Conservation (phyloP, 2,329 filamentous ascomycete species). For the Fusarium vanettenii region DNA sequence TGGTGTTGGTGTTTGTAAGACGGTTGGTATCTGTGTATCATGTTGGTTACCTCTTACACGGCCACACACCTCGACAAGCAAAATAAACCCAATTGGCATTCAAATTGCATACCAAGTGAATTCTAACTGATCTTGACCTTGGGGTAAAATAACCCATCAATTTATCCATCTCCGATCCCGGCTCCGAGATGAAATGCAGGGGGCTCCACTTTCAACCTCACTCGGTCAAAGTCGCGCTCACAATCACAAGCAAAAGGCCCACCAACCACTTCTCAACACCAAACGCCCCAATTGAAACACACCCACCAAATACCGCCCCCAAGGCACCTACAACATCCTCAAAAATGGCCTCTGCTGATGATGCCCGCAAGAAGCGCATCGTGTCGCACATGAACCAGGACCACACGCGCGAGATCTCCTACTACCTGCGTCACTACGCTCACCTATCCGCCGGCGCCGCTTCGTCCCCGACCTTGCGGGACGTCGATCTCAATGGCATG, state of each 20-base stretch:
- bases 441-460: conserved; percentile 66
- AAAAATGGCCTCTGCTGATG: conserved; percentile 44
- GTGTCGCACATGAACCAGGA: conserved; percentile 89
- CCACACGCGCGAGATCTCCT: conserved; percentile 78
- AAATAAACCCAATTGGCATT: neutral
- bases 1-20: neutral
- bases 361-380: conserved; percentile 51
- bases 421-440: conserved; percentile 82
- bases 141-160: neutral
- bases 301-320: neutral
- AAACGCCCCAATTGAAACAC: neutral
- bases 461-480: conserved; percentile 69
- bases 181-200: neutral
- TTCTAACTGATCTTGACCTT: neutral
- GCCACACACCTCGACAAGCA: neutral
- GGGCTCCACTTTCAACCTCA: conserved; percentile 40
- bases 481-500: conserved; percentile 74
- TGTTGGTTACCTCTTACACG: neutral
- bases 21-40: neutral
- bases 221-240: neutral
- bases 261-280: conserved; percentile 2
- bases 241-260: neutral
- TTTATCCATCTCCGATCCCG: neutral
- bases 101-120: neutral
- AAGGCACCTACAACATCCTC: neutral